phyloP scores from a whole-genome alignment of 345 rosid species.

The Diplotaxis tenuifolia region DNA sequence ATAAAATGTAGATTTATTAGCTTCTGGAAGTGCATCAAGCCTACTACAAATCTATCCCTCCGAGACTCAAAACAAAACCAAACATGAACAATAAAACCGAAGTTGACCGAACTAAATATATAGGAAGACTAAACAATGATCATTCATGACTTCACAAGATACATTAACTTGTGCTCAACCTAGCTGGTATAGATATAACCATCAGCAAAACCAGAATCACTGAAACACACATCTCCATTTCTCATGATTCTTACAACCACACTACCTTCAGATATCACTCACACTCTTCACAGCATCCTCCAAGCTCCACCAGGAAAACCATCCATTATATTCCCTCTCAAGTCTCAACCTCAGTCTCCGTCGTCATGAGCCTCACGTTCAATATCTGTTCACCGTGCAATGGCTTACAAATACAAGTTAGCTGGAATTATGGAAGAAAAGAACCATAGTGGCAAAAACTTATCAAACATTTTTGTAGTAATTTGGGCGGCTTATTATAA shows the following conservation, averaged over 20 bases:
- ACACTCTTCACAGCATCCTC: conserved; percentile 43
- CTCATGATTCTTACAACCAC: conserved; percentile 44
- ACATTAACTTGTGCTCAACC: conserved; percentile 41
- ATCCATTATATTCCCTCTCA: neutral
- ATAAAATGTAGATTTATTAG: too few relatives aligned
- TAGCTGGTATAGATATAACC: conserved; percentile 41
- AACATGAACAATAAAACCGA: neutral
- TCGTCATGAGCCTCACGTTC: conserved; percentile 48
- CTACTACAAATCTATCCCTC: neutral
- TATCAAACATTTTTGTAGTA: neutral
- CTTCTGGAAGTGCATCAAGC: neutral
- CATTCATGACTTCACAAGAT: conserved; percentile 32
- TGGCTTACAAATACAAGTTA: neutral
- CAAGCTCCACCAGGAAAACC: conserved; percentile 40
- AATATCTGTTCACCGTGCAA: conserved; percentile 51
- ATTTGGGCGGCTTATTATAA: neutral
- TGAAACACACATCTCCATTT: conserved; percentile 42
- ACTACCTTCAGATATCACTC: conserved; percentile 48
- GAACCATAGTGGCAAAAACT: neutral
- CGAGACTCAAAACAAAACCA: neutral
- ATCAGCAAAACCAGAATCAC: conserved; percentile 34
- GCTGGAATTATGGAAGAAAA: neutral
- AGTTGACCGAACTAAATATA: neutral
- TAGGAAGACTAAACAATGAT: neutral
- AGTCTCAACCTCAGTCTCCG: neutral